These are phyloP conservation scores for Aspergillus ostianus DNA, from an alignment of 495 filamentous ascomycete genomes.

Conservation along the genomic window DNA sequence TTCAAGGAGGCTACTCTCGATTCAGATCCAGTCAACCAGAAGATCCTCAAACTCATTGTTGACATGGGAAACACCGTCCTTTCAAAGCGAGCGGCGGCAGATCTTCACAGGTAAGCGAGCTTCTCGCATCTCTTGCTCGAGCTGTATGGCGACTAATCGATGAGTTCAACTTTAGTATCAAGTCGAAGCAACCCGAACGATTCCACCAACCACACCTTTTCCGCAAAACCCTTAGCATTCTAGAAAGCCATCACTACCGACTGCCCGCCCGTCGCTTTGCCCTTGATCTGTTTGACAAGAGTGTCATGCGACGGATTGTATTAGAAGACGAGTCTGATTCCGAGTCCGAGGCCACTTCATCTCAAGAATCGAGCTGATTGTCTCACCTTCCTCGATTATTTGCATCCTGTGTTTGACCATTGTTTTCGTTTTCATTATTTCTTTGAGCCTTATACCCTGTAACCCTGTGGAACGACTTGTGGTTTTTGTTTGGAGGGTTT, in stretches of 20 bases:
- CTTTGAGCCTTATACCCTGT: conserved; percentile 6
- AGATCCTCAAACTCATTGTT: conserved; percentile 74
- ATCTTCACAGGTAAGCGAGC: conserved; percentile 59
- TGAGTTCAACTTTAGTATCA: conserved; percentile 47
- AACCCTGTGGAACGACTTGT: neutral
- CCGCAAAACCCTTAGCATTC: conserved; percentile 73
- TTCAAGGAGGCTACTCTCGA: conserved; percentile 54
- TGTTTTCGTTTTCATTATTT: conserved; percentile 3
- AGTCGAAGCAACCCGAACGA: conserved; percentile 61
- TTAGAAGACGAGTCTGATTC: conserved; percentile 59
- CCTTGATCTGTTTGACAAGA: conserved; percentile 90
- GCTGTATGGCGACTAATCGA: conserved; percentile 13
- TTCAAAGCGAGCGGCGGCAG: conserved; percentile 70
- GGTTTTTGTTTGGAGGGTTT: neutral
- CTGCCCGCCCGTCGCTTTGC: conserved; percentile 81
- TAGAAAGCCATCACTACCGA: conserved; percentile 90
- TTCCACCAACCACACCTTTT: conserved; percentile 79
- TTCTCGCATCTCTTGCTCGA: neutral
- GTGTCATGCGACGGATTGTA: conserved; percentile 78
- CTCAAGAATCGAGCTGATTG: conserved; percentile 21
- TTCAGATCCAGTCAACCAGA: conserved; percentile 64
- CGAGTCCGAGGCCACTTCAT: conserved; percentile 36
- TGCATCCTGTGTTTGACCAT: conserved; percentile 7
- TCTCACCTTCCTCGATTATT: conserved; percentile 2
- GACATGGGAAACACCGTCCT: conserved; percentile 88